phyloP scores from a whole-genome alignment of 768 basidiomycete species.

The Lepiota venenata region DNA sequence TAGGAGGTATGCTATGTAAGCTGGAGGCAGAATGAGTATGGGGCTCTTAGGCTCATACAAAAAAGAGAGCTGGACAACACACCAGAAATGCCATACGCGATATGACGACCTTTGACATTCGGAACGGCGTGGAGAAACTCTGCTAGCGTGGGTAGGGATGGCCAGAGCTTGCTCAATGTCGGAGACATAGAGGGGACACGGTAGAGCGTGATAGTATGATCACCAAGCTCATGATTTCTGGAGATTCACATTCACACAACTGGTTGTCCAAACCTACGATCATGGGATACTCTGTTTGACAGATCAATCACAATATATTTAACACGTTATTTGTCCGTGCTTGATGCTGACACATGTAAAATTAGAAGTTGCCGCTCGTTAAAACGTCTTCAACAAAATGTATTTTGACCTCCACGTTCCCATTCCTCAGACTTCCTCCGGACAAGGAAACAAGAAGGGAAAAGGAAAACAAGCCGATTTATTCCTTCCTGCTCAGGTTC shows the following conservation, averaged over 20 bases:
- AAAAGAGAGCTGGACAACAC: background rate
- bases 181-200: background rate
- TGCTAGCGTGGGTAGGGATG: background rate
- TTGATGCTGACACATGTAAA: background rate
- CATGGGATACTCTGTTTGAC: no score
- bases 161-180: background rate
- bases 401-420: slow-evolving; percentile 71
- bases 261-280: background rate
- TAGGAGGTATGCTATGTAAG: slow-evolving; percentile 4
- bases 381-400: slow-evolving; percentile 31
- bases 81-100: slow-evolving; percentile 1
- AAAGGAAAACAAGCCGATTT: slow-evolving; percentile 49
- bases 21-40: background rate
- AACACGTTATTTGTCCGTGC: background rate
- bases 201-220: background rate
- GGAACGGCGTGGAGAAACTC: slow-evolving; percentile 2
- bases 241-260: background rate
- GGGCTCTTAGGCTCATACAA: no score
- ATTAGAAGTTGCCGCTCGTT: background rate
- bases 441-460: slow-evolving; percentile 39
- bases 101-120: background rate
- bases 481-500: slow-evolving; percentile 56
- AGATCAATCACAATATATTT: no score
- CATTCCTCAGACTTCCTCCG: slow-evolving; percentile 33
- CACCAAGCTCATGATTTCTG: slow-evolving; percentile 4